These are phyloP conservation scores for Trametes punicea DNA, from an alignment of 768 basidiomycete genomes.

Conservation along the genomic window DNA sequence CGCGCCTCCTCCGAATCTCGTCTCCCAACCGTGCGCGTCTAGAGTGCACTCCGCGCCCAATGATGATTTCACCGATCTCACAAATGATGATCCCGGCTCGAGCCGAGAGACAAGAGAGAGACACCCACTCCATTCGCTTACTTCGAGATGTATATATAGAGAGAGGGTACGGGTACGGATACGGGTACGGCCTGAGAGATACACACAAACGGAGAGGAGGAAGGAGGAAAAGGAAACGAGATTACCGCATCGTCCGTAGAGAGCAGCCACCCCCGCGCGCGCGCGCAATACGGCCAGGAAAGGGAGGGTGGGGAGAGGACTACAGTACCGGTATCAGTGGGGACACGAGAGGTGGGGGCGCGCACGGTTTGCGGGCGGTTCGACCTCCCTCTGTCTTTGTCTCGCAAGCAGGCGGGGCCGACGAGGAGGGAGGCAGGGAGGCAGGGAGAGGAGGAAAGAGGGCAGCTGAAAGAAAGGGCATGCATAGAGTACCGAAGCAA, in stretches of 20 bases:
- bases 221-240: too few species aligned
- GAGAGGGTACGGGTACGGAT: too few species aligned
- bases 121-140: too few species aligned
- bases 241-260: slow-evolving; percentile 20
- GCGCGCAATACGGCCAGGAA: slow-evolving; percentile 7
- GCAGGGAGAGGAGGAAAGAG: background rate
- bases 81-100: too few species aligned
- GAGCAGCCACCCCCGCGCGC: slow-evolving; percentile 16
- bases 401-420: slow-evolving; percentile 7
- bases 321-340: slow-evolving; percentile 24
- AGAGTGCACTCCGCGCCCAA: too few species aligned
- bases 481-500: slow-evolving; percentile 15
- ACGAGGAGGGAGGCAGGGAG: background rate
- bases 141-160: too few species aligned
- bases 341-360: background rate
- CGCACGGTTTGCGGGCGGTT: too few species aligned
- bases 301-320: background rate
- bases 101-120: background rate
- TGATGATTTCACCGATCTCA: too few species aligned
- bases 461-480: background rate
- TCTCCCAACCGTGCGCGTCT: too few species aligned
- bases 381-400: background rate
- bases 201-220: too few species aligned
- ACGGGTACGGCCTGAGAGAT: too few species aligned
- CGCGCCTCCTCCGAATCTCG: too few species aligned